phyloP scores from a whole-genome alignment of 2,329 filamentous ascomycete species.

The Rhynchosporium secalis region DNA sequence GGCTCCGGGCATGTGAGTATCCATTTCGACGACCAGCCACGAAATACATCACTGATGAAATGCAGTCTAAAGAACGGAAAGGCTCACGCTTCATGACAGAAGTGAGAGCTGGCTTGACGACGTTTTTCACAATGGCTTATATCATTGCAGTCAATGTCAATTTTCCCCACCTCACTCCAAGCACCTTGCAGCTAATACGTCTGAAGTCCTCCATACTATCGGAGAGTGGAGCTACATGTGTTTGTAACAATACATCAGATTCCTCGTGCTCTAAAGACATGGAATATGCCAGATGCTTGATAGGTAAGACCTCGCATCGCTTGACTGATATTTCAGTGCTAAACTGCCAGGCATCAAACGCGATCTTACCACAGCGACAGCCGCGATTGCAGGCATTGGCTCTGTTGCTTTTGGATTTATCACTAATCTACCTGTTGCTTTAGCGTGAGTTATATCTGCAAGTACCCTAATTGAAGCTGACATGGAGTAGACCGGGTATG shows the following conservation, averaged over 20 bases:
- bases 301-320: conserved; percentile 31
- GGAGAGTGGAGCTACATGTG: conserved; percentile 75
- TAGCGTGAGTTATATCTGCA: conserved; percentile 59
- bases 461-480: conserved; percentile 10
- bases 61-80: conserved; percentile 64
- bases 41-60: conserved; percentile 11
- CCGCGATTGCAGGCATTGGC: conserved; percentile 74
- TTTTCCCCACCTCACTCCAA: neutral
- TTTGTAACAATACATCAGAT: conserved; percentile 48
- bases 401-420: conserved; percentile 77
- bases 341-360: conserved; percentile 58
- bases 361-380: conserved; percentile 80
- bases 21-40: neutral
- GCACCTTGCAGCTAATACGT: conserved; percentile 34
- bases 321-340: too few species aligned
- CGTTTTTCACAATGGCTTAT: conserved; percentile 51
- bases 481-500: conserved; percentile 58
- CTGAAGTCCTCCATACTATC: conserved; percentile 70
- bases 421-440: conserved; percentile 76
- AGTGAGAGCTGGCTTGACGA: conserved; percentile 75
- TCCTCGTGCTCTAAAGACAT: conserved; percentile 36
- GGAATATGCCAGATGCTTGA: conserved; percentile 47
- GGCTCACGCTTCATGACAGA: conserved; percentile 73
- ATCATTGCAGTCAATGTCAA: conserved; percentile 40
- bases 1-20: conserved; percentile 63